Evolutionary conservation across 1,139 yeast species (phyloP), one percentile per base, ranked within the genome.

Genomic region (Hemisphaericaspora subhashii): DNA sequence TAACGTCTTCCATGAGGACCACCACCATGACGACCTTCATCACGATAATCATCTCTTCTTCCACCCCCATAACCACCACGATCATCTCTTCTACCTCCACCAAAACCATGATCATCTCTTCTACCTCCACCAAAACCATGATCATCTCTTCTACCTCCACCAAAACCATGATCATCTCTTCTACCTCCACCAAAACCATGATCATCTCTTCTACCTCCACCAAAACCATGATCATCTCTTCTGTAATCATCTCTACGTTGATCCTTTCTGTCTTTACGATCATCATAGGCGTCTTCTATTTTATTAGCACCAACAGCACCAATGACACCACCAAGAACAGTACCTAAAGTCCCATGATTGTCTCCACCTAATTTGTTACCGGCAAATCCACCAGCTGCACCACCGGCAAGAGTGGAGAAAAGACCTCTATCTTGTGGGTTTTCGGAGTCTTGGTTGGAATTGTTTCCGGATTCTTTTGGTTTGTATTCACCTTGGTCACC

Each of bases 231-330:
- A 29, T 39, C 35, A 21, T 39, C 39, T 39, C 42, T 34, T 20
- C 47, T 47, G 23, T 54, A 43, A 30, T 42, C 38, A n/a, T 45
- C 39, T 23, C 51, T 36, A 11, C 48, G 40, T 15, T 45, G 33
- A 6, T 44, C 35, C 35, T 44, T 25, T 22, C 37, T 14, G 12
- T 28, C 16, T 12, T 37, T 36, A 22, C 39, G 47, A 13, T 54
- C 53, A 48, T 67, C 66, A 37, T 52, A 50, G 28, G 46, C 53
- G 55, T 79, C 69, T 52, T 75, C 81, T 33, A 71, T 51, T 62
- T 78, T 72, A 64, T 77, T 73, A 38, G 81, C 85, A 35, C 73
- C 72, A 47, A 77, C 51, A 23, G 84, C 85, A 54, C 86, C 85
- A 29, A 72, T 77, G 52, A 81, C 51, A 28, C 80, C 83, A 55